Conservation (phyloP, 768 basidiomycete genomes). For the Leccinum subgranulosum region DNA sequence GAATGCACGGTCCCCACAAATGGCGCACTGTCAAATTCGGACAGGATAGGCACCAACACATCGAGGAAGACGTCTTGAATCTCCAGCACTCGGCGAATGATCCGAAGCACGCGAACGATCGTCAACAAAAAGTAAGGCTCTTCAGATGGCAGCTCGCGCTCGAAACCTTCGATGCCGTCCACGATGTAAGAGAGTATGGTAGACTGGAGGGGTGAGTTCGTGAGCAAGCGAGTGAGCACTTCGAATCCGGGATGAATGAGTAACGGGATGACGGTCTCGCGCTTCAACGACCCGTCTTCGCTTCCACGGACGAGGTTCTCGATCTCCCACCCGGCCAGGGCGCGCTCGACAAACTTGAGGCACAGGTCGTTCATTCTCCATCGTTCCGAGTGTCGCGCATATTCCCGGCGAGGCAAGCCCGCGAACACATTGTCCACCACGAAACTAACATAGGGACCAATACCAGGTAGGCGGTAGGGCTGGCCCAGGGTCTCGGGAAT, state of each 20-base stretch:
- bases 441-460: conserved; percentile 78
- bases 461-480: conserved; percentile 78
- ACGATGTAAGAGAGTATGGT: conserved; percentile 77
- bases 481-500: conserved; percentile 80
- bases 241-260: conserved; percentile 86
- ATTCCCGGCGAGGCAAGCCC: conserved; percentile 73
- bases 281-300: conserved; percentile 51
- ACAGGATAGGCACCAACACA: conserved; percentile 74
- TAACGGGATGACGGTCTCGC: conserved; percentile 52
- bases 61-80: conserved; percentile 90
- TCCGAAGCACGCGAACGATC: conserved; percentile 77
- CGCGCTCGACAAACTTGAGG: conserved; percentile 78
- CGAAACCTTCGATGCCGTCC: conserved; percentile 75
- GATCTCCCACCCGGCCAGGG: conserved; percentile 77
- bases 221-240: conserved; percentile 75
- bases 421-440: conserved; percentile 88
- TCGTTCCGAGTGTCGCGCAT: conserved; percentile 66
- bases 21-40: conserved; percentile 58
- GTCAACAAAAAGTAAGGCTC: conserved; percentile 71
- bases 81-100: conserved; percentile 77
- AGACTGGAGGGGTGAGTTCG: conserved; percentile 66
- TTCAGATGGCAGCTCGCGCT: conserved; percentile 64
- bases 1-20: conserved; percentile 55
- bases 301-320: conserved; percentile 60
- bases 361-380: conserved; percentile 88